phyloP scores from a whole-genome alignment of 371 early-diverging fungal species.

The Mucor mucedo region DNA sequence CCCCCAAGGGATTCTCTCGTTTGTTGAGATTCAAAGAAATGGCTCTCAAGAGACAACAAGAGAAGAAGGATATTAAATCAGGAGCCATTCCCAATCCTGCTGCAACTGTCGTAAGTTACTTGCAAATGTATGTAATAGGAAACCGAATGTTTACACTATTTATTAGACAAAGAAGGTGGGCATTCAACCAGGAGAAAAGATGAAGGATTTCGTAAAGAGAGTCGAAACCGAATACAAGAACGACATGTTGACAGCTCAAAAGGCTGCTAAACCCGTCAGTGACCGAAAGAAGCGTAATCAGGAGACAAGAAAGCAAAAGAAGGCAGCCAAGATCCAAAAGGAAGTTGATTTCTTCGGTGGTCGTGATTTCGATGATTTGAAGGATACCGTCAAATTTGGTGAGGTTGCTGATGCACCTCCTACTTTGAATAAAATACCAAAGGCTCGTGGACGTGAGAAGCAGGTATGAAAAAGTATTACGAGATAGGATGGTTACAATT shows the following conservation, averaged over 20 bases:
- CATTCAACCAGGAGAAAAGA: conserved; percentile 49
- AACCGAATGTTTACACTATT: neutral
- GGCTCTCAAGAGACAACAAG: conserved; percentile 37
- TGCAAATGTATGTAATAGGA: too few relatives aligned
- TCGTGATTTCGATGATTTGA: conserved; percentile 58
- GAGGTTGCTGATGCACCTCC: conserved; percentile 66
- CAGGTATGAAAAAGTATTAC: conserved; percentile 30
- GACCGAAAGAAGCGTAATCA: conserved; percentile 45
- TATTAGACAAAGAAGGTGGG: conserved; percentile 25
- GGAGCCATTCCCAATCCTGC: conserved; percentile 22
- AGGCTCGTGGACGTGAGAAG: conserved; percentile 50
- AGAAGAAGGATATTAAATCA: conserved; percentile 36
- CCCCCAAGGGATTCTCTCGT: conserved; percentile 49
- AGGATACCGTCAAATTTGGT: conserved; percentile 62
- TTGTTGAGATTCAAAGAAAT: conserved; percentile 45
- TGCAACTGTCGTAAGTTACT: conserved; percentile 4
- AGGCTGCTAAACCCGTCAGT: conserved; percentile 38
- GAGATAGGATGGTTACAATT: too few relatives aligned
- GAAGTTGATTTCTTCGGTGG: conserved; percentile 41
- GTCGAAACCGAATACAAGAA: conserved; percentile 43
- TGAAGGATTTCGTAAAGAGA: conserved; percentile 47
- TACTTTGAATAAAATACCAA: conserved; percentile 51
- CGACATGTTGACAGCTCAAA: conserved; percentile 35
- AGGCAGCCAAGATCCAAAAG: conserved; percentile 42
- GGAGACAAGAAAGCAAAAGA: conserved; percentile 50